These are phyloP conservation scores for Trichosporon sp. DNA, from an alignment of 1,284 basidiomycete species.

Conservation along the genomic window DNA sequence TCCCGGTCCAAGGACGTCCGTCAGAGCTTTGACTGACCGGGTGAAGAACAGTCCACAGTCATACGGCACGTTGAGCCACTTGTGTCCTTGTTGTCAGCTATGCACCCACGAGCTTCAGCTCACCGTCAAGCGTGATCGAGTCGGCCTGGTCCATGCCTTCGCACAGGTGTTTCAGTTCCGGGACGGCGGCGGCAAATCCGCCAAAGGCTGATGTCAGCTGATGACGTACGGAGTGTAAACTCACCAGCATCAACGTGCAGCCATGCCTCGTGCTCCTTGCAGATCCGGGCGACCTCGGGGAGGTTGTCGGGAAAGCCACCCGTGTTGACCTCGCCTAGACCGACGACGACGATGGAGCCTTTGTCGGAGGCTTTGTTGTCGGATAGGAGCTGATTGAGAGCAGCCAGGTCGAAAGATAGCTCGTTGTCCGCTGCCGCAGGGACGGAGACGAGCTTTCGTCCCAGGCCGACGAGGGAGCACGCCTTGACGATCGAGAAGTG, in stretches of 20 bases:
- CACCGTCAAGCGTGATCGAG: conserved; percentile 51
- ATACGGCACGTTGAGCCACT: conserved; percentile 53
- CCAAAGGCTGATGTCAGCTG: conserved; percentile 48
- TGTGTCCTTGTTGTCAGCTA: conserved; percentile 39
- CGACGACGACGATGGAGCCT: conserved; percentile 48
- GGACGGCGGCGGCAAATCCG: conserved; percentile 50
- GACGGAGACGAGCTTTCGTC: conserved; percentile 40
- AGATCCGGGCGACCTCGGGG: conserved; percentile 42
- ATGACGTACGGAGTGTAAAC: conserved; percentile 7
- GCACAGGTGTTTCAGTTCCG: conserved; percentile 42
- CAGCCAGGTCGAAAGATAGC: conserved; percentile 46
- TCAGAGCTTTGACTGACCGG: conserved; percentile 32
- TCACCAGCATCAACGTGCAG: conserved; percentile 53
- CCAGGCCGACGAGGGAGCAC: conserved; percentile 51
- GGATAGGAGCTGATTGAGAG: conserved; percentile 40
- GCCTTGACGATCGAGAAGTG: conserved; percentile 53
- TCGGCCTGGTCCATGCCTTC: conserved; percentile 50
- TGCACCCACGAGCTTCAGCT: conserved; percentile 3
- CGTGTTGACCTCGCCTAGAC: conserved; percentile 54
- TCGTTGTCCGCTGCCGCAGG: conserved; percentile 27
- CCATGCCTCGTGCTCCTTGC: conserved; percentile 50
- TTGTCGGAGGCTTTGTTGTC: conserved; percentile 29
- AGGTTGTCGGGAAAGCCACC: conserved; percentile 47
- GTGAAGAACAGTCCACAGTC: conserved; percentile 54
- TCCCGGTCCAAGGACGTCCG: conserved; percentile 48